Evolutionary conservation across 2,329 filamentous ascomycete species (phyloP), one percentile per base, ranked within the genome.

Genomic region (Penicillium decumbens): DNA sequence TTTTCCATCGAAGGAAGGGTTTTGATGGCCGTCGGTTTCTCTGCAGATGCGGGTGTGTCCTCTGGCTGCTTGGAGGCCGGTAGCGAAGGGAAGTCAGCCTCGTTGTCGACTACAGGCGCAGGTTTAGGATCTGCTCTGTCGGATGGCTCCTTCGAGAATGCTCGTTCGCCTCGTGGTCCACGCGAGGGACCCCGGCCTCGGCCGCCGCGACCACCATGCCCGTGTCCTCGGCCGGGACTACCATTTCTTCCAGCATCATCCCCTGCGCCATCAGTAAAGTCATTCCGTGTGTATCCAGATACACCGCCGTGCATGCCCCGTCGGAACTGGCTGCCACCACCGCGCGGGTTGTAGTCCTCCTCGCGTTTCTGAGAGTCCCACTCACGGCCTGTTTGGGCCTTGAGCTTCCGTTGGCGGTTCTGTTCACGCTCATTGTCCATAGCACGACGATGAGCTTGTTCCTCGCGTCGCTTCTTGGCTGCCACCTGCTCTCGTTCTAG

Each of bases 391-490:
- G 72, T 75, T 58, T 80, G 70, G 1, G 80, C 80, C 37, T 80
- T 77, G 9, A 85, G 65, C 59, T 85, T 85, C 41, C 81, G 66
- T 55, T 74, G 72, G 32, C 81, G 69, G 55, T 84, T 84, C 60
- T 75, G 76, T 65, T 85, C 82, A 18, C 82, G 72, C 66, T 85
- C 82, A 20, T 74, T 75, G 66, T 83, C 80, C 80, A 84, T 82
- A 46, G 77, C 75, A 50, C 77, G 77, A 29, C 80, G 67, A 50
- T 81, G 77, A 48, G 65, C 65, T 4, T 58, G 58, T 50, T 76
- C 74, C 57, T 83, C 77, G 44, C 76, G 75, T 48, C 78, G 71
- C 48, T 80, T 77, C 56, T 77, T 74, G 20, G 77, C 76, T 0
- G 80, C 78, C 8, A 80, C 69, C 29, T 79, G 78, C 61, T 87